phyloP scores from a whole-genome alignment of 208 protist species.

The Crithidia acanthocephali region DNA sequence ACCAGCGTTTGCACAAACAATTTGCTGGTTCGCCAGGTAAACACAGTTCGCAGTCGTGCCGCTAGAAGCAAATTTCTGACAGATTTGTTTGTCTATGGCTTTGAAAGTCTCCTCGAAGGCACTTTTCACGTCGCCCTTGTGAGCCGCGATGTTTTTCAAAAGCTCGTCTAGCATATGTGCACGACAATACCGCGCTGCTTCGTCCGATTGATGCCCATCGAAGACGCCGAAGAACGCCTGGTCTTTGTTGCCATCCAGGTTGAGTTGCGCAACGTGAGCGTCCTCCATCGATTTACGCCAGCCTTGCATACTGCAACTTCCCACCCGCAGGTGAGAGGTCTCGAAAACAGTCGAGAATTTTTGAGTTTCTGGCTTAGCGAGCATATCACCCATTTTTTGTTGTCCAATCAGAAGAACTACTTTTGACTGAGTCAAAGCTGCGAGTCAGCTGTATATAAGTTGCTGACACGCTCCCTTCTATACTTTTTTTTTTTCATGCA shows the following conservation, averaged over 20 bases:
- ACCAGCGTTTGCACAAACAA: conserved; percentile 92
- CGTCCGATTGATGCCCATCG: conserved; percentile 88
- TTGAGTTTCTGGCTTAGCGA: conserved; percentile 89
- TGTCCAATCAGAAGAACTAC: conserved; percentile 6
- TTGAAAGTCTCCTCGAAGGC: conserved; percentile 77
- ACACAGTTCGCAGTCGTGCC: conserved; percentile 90
- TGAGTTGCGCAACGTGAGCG: conserved; percentile 84
- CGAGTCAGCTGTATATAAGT: conserved; percentile 13
- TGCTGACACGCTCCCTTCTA: conserved; percentile 9
- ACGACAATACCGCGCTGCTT: conserved; percentile 79
- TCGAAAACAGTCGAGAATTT: conserved; percentile 92
- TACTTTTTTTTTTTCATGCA: not conserved
- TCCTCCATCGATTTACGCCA: conserved; percentile 94
- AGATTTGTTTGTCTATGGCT: conserved; percentile 72
- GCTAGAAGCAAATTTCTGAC: conserved; percentile 59
- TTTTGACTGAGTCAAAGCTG: conserved; percentile 26
- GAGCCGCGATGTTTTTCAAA: conserved; percentile 37
- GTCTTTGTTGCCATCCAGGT: conserved; percentile 73
- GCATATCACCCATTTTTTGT: conserved; percentile 81
- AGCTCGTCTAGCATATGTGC: conserved; percentile 81
- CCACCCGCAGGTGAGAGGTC: conserved; percentile 82
- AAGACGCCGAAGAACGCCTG: conserved; percentile 91
- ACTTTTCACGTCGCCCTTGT: conserved; percentile 32
- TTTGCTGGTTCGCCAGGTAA: conserved; percentile 58
- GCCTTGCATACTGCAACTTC: conserved; percentile 92